phyloP scores from a whole-genome alignment of 2,329 filamentous ascomycete genomes.

The Epichloe glyceriae region DNA sequence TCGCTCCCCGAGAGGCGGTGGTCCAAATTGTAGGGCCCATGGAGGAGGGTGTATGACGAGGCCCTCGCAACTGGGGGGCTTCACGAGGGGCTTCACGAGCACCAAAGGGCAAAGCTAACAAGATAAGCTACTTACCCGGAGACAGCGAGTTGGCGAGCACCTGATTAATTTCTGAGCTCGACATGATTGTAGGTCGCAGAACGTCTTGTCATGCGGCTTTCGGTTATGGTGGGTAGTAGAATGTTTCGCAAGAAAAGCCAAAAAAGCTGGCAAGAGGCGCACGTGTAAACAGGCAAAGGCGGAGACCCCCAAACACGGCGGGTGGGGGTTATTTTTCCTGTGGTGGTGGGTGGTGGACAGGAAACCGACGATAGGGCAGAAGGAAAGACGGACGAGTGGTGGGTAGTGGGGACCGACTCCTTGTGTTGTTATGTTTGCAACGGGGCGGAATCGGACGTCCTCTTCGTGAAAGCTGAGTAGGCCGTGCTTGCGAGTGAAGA shows the following conservation, averaged over 20 bases:
- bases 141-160: conserved; percentile 96
- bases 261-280: conserved; percentile 4
- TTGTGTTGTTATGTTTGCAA: not conserved
- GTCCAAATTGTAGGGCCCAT: not conserved
- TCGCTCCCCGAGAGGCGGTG: not conserved
- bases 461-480: no score
- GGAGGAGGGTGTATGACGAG: not conserved
- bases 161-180: conserved; percentile 86
- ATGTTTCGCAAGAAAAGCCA: conserved; percentile 5
- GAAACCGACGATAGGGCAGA: not conserved
- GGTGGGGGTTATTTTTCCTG: conserved; percentile 1
- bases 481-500: not conserved
- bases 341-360: not conserved
- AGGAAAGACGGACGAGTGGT: not conserved
- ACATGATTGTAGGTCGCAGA: conserved; percentile 38
- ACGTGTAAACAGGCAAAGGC: conserved; percentile 8
- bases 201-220: conserved; percentile 25
- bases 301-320: conserved; percentile 6
- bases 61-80: not conserved
- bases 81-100: not conserved
- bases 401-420: no score
- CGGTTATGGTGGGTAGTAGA: conserved; percentile 9
- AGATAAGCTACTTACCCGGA: conserved; percentile 52
- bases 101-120: conserved; percentile 3
- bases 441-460: not conserved